A percentile compares a stretch with the other conserved stretches of the same genome.
phyloP scores from a whole-genome alignment of 495 filamentous ascomycete genomes.

The Cetradonia linearis region DNA sequence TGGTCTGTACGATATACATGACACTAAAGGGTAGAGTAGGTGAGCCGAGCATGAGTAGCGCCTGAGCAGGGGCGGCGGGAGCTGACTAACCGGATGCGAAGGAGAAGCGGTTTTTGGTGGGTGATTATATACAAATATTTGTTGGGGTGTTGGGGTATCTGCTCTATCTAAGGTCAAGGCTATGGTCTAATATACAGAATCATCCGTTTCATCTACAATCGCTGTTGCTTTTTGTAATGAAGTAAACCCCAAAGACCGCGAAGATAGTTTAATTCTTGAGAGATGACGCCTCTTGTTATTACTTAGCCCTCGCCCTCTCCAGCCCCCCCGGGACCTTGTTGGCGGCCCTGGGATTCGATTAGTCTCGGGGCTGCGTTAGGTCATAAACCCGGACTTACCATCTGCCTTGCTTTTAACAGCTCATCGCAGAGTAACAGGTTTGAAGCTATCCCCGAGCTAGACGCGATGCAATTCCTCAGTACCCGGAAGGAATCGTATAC shows the following conservation, averaged over 20 bases:
- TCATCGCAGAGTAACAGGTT: conserved; percentile 96
- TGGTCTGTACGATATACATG: no score
- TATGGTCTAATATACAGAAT: conserved; percentile 3
- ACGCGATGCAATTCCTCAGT: conserved; percentile 82
- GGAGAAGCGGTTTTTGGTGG: no score
- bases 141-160: neutral
- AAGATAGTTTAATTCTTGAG: neutral
- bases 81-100: no score
- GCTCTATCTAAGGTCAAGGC: conserved; percentile 3
- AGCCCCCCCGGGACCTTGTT: conserved; percentile 26
- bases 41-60: no score
- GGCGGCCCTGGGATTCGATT: conserved; percentile 20
- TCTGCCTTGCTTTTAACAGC: conserved; percentile 93
- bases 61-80: no score
- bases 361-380: neutral
- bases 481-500: conserved; percentile 97
- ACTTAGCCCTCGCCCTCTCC: conserved; percentile 24
- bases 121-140: no score
- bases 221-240: conserved; percentile 2
- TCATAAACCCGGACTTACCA: conserved; percentile 41
- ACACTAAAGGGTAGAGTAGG: no score
- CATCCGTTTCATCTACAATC: neutral
- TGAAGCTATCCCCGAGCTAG: conserved; percentile 85
- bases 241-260: neutral
- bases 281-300: neutral